Base-by-base conservation (phyloP, 1,284 basidiomycete genomes). In the Ustilago trichophora region DNA sequence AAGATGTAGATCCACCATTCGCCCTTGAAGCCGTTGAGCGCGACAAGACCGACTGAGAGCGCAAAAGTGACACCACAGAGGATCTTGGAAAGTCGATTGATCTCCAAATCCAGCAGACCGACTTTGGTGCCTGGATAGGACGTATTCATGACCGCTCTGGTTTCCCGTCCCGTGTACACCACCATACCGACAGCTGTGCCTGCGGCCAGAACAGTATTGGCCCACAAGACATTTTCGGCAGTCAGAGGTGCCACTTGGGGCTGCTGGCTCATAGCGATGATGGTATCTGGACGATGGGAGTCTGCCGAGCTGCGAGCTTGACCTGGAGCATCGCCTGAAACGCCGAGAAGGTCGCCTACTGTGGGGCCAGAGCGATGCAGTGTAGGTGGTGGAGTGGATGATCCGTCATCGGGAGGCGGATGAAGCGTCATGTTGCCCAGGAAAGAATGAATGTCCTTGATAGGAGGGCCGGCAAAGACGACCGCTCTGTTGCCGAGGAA, bases 71-170 rank as follows among this genome's bases (percentile, higher is more conserved):
- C 93, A 0, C 89, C 86, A 76, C 94, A 98, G 2, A 98, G 86
- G 64, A 98, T 98, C 91, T 98, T 99, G 11, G 95, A 93, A 47
- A 99, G 87, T 42, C 88, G 87, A 81, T 98, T 98, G 72, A 99
- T 94, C 82, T 99, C 96, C 45, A 92, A 79, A 82, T 99, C 96
- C 53, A 98, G 82, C 35, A 95, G 82, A 4, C 96, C 95, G 42
- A 92, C 88, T 81, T 99, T 99, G 1, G 94, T 98, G 76, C 90
- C 90, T 0, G 96, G 93, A 82, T 97, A 92, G 71, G 91, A 93
- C 1, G 95, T 99, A 75, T 99, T 99, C 91, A 99, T 93, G n/a
- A 98, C 94, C 0, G 95, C 94, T 36, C 96, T 85, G 3, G 95
- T 98, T 80, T 99, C 95, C 0, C 89, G 84, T 0, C 95, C 95